Percentiles rank a stretch among this genome's conserved stretches.
Conservation (phyloP, 2,329 filamentous ascomycete genomes). For the Fusarium lyarnte region DNA sequence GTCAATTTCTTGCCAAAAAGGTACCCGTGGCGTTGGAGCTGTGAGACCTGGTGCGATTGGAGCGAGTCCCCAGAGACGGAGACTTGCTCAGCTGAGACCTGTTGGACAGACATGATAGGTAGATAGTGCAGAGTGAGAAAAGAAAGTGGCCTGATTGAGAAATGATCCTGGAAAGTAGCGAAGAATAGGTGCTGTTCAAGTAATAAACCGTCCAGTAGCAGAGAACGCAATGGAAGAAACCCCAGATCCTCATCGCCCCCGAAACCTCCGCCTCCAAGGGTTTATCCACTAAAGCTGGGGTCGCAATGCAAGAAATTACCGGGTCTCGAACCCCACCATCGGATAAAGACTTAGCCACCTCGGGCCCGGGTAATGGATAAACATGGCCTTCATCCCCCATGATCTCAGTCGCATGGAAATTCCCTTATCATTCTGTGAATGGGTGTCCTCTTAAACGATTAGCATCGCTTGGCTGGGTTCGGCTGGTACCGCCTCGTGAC, state of each 20-base stretch:
- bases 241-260: not conserved
- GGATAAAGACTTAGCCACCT: slow-evolving; percentile 34
- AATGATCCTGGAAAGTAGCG: not conserved
- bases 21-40: slow-evolving; percentile 59
- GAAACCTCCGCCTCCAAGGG: slow-evolving; percentile 16
- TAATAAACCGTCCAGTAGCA: slow-evolving; percentile 23
- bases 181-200: slow-evolving; percentile 14
- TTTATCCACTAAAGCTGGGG: slow-evolving; percentile 22
- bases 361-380: slow-evolving; percentile 13
- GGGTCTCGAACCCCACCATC: not conserved
- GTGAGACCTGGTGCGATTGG: slow-evolving; percentile 33
- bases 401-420: slow-evolving; percentile 14
- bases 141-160: not conserved
- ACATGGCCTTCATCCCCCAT: not conserved
- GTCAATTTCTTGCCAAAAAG: slow-evolving; percentile 67
- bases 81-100: not conserved
- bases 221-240: slow-evolving; percentile 5
- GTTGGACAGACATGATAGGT: slow-evolving; percentile 33
- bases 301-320: slow-evolving; percentile 10
- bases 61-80: slow-evolving; percentile 39
- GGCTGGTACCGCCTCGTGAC: slow-evolving; percentile 21
- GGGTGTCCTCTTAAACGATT: not conserved
- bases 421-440: not conserved
- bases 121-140: not conserved
- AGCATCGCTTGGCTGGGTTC: not conserved